A percentile compares a stretch with the other conserved stretches of the same genome.
Conservation (phyloP, 768 basidiomycete genomes). For the Exidia glandulosa region DNA sequence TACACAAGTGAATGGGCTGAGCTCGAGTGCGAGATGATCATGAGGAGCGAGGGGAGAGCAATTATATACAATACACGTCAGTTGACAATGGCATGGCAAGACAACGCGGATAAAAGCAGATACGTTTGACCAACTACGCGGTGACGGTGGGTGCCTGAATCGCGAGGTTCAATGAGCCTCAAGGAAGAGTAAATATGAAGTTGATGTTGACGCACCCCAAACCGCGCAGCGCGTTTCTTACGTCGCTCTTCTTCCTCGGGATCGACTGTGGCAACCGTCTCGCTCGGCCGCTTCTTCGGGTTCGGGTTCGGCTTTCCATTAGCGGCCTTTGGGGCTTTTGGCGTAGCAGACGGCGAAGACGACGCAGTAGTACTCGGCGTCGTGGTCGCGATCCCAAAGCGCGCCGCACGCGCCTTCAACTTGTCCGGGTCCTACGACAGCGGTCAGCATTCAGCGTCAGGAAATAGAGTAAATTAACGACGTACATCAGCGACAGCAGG, state of each 20-base stretch:
- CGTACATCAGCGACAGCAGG: slow-evolving; percentile 16
- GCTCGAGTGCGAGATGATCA: too few relatives aligned
- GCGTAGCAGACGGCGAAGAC: slow-evolving; percentile 6
- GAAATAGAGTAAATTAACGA: background rate
- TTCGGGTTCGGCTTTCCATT: too few relatives aligned
- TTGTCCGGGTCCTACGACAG: slow-evolving; percentile 34
- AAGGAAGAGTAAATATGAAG: too few relatives aligned
- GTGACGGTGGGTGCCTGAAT: too few relatives aligned
- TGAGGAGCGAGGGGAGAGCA: too few relatives aligned
- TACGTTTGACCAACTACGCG: too few relatives aligned
- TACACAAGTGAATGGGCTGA: too few relatives aligned
- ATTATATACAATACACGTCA: too few relatives aligned
- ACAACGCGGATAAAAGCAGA: slow-evolving; percentile 19
- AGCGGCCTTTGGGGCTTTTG: background rate
- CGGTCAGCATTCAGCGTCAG: background rate
- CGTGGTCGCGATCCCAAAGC: slow-evolving; percentile 33
- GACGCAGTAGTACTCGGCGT: slow-evolving; percentile 17
- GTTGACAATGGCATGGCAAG: background rate
- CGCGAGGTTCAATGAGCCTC: too few relatives aligned
- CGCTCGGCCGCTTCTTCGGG: slow-evolving; percentile 18
- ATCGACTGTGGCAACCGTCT: slow-evolving; percentile 32
- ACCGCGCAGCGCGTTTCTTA: slow-evolving; percentile 54
- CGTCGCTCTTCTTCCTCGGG: slow-evolving; percentile 47
- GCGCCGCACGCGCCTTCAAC: slow-evolving; percentile 40
- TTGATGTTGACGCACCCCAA: too few relatives aligned